Evolutionary conservation across 257 asterid species (phyloP), one percentile per base, ranked within the genome.

Genomic region (Plantago ovata): DNA sequence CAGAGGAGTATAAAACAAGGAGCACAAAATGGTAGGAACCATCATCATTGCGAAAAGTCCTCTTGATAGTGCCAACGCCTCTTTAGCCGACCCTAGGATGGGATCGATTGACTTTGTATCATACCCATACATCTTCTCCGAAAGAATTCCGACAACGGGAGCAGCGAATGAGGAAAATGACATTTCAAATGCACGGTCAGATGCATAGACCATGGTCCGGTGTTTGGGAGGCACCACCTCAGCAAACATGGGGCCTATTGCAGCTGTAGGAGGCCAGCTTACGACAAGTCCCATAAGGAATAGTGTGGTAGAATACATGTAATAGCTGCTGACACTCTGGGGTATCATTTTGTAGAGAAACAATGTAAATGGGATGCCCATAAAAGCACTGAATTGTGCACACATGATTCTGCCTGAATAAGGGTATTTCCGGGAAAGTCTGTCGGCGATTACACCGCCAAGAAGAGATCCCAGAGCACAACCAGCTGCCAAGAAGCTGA

Each of bases 121-220:
- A 10, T 92, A 92, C 0, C 95, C 96, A 13, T 85, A 92, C 21
- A 92, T 72, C 87, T 71, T 82, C 69, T 92, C 95, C 0, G 98
- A 66, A 3, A 92, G 94, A 71, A 92, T 82, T 14, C 96, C 97
- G 13, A 92, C 98, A 13, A 82, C 43, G 3, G 98, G 98, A 39
- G 97, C 98, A 6, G 95, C 98, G 44, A 88, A 88, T 0, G 98
- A 92, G 32, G 98, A 84, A 56, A 92, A 92, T 1, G 98, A 88
- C 9, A 79, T 88, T 62, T 92, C 98, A 42, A 88, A 88, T 0
- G 97, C 97, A 0, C 95, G 94, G 48, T 92, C 98, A 57, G 89
- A 86, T 9, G 98, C 98, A 43, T 88, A 92, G 11, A 92, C 82
- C 98, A 92, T 92, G 38, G 98, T 92, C 11, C 95, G 95, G 53